Conservation (phyloP, 2,329 filamentous ascomycete species). For the Pezicula neosporulosa region DNA sequence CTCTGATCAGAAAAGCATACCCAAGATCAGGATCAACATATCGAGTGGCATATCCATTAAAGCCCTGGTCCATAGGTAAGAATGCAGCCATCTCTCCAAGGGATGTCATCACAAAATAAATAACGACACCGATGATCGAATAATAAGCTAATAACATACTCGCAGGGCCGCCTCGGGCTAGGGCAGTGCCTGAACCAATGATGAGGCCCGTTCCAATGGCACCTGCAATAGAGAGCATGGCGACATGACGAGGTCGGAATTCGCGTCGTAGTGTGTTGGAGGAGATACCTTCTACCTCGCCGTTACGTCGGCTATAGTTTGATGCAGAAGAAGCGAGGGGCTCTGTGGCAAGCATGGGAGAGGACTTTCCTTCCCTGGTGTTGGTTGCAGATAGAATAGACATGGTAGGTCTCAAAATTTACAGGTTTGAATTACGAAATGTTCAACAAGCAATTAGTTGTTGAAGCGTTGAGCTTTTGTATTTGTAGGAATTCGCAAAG, state of each 20-base stretch:
- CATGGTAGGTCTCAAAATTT: neutral
- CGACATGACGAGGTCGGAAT: neutral
- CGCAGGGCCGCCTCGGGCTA: constrained; percentile 31
- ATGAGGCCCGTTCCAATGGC: constrained; percentile 70
- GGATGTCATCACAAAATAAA: constrained; percentile 53
- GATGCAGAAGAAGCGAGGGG: neutral
- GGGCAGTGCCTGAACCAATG: constrained; percentile 49
- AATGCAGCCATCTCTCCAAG: constrained; percentile 57
- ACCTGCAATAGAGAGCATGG: constrained; percentile 42
- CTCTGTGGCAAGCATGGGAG: neutral
- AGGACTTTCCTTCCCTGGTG: neutral
- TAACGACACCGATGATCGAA: constrained; percentile 31
- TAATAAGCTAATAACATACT: constrained; percentile 27
- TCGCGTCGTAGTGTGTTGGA: neutral
- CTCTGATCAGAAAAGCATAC: constrained; percentile 54
- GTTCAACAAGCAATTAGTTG: neutral
- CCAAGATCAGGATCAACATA: constrained; percentile 77
- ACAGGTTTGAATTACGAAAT: neutral
- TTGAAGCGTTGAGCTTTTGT: neutral
- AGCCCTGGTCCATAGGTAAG: constrained; percentile 63
- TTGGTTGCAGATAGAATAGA: neutral
- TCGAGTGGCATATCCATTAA: constrained; percentile 73
- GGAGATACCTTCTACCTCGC: neutral
- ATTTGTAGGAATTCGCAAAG: neutral
- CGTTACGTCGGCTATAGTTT: neutral